Evolutionary conservation across 768 basidiomycete genomes (phyloP), one percentile per base, ranked within the genome.

Genomic region (Polyporus arcularius): DNA sequence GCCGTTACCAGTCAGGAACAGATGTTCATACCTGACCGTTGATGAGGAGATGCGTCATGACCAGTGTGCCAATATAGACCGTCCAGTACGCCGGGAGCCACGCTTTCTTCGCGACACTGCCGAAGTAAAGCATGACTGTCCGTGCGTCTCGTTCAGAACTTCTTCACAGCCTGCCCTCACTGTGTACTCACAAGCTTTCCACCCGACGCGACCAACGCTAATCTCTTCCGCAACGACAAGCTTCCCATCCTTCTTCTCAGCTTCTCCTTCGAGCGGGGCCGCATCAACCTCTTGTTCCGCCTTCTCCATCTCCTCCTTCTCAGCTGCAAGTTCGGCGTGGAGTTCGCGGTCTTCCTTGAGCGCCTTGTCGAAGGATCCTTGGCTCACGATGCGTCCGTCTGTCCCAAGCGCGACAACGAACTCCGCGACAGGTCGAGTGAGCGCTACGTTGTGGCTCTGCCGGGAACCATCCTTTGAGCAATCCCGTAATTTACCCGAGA

Each of bases 151-250:
- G 35, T 35, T 11, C 35, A 35, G 32, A 3, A 4, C 1, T 4
- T 18, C 15, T 31, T n/a, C 21, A 28, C 11, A 38, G 21, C 5
- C 4, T 12, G 18, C 9, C 18, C 11, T 26, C 1, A 40, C 8
- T 18, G 42, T 32, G 6, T 35, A 70, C 76, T 64, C 58, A 77
- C 78, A 60, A 26, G 79, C 74, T 4, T 67, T 64, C 76, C 82
- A 84, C 48, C 82, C 80, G 31, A 89, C 80, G 60, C 82, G 83
- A 0, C 87, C 87, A 53, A 80, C 77, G 6, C 76, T 80, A 47
- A 88, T 78, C 67, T 90, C 88, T 68, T 90, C 88, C 0, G 80
- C 81, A 7, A 86, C 72, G 48, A 88, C 80, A n/a, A 89, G 76
- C 67, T 87, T 86, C 2, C 86, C 85, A 48, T 79, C 78, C 41